A percentile compares a stretch with the other conserved stretches of the same genome.
Conservation (phyloP, 192 early-diverging fungal genomes). For the Backusella mclennaniae region DNA sequence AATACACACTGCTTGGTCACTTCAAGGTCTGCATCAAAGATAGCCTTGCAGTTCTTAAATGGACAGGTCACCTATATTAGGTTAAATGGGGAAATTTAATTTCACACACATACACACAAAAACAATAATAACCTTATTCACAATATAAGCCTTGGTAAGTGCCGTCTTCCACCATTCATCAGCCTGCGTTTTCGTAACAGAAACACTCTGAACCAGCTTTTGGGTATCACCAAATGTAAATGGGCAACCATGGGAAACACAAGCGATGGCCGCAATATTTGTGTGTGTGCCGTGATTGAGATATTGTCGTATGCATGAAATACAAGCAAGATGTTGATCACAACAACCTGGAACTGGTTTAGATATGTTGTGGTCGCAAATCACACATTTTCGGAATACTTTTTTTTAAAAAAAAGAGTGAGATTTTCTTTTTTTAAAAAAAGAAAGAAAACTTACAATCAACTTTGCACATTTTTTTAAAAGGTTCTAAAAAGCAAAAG, state of each 20-base stretch:
- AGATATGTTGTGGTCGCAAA: neutral
- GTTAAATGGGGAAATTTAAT: neutral
- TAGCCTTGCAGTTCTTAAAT: neutral
- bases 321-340: neutral
- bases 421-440: neutral
- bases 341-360: neutral
- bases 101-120: neutral
- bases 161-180: neutral
- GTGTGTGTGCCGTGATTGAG: neutral
- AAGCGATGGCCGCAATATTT: neutral
- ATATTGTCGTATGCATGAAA: neutral
- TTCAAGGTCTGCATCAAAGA: conserved; percentile 3
- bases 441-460: neutral
- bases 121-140: neutral
- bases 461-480: neutral
- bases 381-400: neutral
- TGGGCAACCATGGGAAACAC: neutral
- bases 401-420: neutral
- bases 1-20: neutral
- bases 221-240: neutral
- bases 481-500: neutral
- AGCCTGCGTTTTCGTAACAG: neutral
- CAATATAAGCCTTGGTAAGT: neutral
- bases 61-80: neutral
- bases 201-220: neutral